These are phyloP conservation scores for Curvularia sp. DNA, from an alignment of 2,329 filamentous ascomycete species.

Conservation along the genomic window DNA sequence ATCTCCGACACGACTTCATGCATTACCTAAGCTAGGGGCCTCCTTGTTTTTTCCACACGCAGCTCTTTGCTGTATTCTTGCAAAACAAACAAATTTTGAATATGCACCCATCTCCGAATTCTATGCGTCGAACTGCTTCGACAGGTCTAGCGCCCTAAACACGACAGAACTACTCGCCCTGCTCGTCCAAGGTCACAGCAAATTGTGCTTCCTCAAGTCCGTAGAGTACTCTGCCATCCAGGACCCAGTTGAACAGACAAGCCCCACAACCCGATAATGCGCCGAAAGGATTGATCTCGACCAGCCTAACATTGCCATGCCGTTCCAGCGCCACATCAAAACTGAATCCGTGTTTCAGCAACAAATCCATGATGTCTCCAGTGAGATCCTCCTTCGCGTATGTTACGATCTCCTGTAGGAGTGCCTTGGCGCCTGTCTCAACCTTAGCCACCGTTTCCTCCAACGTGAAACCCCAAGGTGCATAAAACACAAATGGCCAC, in stretches of 20 bases:
- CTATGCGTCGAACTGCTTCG: background rate
- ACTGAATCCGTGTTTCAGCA: constrained; percentile 52
- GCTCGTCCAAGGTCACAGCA: constrained; percentile 8
- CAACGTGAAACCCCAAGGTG: constrained; percentile 1
- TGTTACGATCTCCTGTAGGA: constrained; percentile 7
- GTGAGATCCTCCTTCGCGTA: constrained; percentile 5
- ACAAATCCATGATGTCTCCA: constrained; percentile 23
- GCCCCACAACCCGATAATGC: constrained; percentile 54
- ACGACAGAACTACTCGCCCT: background rate
- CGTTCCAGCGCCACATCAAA: constrained; percentile 55
- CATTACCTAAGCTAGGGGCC: background rate
- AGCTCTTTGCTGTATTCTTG: background rate
- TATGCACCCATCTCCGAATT: background rate
- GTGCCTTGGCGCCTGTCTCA: background rate
- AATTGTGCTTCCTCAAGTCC: constrained; percentile 32
- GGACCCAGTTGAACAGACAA: constrained; percentile 57
- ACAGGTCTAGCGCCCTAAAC: background rate
- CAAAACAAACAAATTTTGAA: background rate
- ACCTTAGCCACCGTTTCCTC: constrained; percentile 9
- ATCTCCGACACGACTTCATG: background rate
- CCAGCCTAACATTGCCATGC: constrained; percentile 37
- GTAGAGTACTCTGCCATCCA: constrained; percentile 50
- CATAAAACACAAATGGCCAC: constrained; percentile 15
- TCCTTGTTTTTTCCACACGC: background rate
- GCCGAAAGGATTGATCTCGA: constrained; percentile 58